These are phyloP conservation scores for Claviceps sorghi DNA, from an alignment of 2,329 filamentous ascomycete genomes.

Conservation along the genomic window DNA sequence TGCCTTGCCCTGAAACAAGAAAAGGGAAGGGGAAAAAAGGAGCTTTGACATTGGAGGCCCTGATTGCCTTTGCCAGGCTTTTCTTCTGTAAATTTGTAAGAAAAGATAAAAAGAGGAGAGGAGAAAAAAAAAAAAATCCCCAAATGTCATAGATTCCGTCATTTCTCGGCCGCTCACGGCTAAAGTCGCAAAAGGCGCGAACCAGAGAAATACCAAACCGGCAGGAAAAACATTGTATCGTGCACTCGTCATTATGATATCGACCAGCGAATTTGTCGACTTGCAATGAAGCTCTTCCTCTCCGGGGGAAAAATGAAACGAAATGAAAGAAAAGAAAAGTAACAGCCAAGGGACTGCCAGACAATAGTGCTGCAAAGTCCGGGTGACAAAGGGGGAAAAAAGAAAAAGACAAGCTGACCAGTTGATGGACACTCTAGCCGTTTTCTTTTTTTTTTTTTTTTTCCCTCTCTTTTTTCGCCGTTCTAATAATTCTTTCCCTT, in stretches of 20 bases:
- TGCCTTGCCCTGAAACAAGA: neutral
- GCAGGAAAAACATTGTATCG: constrained; percentile 1
- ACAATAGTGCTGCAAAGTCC: neutral
- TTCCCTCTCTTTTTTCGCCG: neutral
- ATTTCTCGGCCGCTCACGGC: neutral
- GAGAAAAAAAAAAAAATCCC: neutral
- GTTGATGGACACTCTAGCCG: neutral
- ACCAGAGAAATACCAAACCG: neutral
- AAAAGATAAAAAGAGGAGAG: neutral
- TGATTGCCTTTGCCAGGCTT: constrained; percentile 4
- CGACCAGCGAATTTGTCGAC: constrained; percentile 6
- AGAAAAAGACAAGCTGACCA: neutral
- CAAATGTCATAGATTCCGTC: constrained; percentile 4
- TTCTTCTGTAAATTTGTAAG: neutral
- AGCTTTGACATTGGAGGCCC: neutral
- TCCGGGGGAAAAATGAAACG: neutral
- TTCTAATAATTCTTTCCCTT: neutral
- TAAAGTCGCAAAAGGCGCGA: neutral
- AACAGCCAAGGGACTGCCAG: neutral
- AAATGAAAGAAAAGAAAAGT: constrained; percentile 2
- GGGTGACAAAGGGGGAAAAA: no score
- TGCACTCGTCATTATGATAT: constrained; percentile 3
- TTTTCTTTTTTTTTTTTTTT: no score
- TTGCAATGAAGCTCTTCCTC: neutral
- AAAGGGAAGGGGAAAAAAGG: neutral